Evolutionary conservation across 2,329 filamentous ascomycete species (phyloP).

Genomic region (Pyrenochaeta sp.): DNA sequence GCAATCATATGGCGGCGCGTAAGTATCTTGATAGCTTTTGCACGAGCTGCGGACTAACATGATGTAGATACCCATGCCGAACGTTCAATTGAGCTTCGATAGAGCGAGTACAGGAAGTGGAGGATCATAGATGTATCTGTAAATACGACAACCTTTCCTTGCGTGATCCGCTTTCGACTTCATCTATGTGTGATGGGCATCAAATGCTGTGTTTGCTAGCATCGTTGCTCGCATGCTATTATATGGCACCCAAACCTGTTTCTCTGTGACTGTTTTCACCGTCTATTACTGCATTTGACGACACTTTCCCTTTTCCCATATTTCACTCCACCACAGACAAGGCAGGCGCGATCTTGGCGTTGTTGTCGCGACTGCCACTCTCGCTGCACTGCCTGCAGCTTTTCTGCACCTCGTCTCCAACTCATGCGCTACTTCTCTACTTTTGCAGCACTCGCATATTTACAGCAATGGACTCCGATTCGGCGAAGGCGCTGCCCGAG

Average conservation of each 20-base stretch:
- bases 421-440: slow-evolving; percentile 3
- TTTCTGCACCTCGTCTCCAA: slow-evolving; percentile 6
- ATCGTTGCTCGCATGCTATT: too few species aligned
- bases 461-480: slow-evolving; percentile 19
- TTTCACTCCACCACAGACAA: not conserved
- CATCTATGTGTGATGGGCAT: slow-evolving; percentile 1
- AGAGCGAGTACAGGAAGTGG: slow-evolving; percentile 13
- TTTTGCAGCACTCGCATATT: not conserved
- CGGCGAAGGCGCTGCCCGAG: slow-evolving; percentile 16
- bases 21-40: slow-evolving; percentile 26
- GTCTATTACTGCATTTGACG: not conserved
- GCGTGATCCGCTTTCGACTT: slow-evolving; percentile 4
- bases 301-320: not conserved
- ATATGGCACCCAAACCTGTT: too few species aligned
- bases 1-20: slow-evolving; percentile 68
- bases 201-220: too few species aligned
- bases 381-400: slow-evolving; percentile 2
- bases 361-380: slow-evolving; percentile 22
- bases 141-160: slow-evolving; percentile 36
- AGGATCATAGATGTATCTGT: slow-evolving; percentile 32
- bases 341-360: slow-evolving; percentile 30
- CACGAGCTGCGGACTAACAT: slow-evolving; percentile 18
- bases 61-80: slow-evolving; percentile 55
- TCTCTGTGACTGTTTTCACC: not conserved
- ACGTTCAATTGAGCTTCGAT: slow-evolving; percentile 47